Percentiles rank a stretch among this genome's conserved stretches.
These are phyloP conservation scores for Ploettnerulaceae sp. DNA, from an alignment of 2,329 filamentous ascomycete species.

Conservation along the genomic window DNA sequence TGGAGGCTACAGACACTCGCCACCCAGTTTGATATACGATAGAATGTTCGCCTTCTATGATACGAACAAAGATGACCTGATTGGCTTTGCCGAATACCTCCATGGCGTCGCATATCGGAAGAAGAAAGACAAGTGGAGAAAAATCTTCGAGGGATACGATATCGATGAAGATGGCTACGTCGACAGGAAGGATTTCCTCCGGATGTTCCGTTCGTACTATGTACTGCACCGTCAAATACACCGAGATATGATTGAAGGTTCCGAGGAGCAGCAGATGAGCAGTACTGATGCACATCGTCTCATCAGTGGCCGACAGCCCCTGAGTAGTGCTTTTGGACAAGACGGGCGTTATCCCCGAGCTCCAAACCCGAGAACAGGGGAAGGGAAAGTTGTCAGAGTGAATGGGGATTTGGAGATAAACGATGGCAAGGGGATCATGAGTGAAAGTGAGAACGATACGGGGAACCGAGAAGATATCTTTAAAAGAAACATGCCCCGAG, in stretches of 20 bases:
- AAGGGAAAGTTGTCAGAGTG: slow-evolving; percentile 60
- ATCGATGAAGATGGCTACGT: slow-evolving; percentile 84
- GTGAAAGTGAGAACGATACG: slow-evolving; percentile 55
- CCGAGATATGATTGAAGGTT: slow-evolving; percentile 70
- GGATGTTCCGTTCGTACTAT: slow-evolving; percentile 91
- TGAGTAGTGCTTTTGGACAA: slow-evolving; percentile 70
- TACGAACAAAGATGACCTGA: slow-evolving; percentile 79
- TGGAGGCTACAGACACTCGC: slow-evolving; percentile 70
- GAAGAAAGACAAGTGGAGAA: slow-evolving; percentile 62
- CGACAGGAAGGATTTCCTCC: slow-evolving; percentile 78
- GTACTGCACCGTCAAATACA: slow-evolving; percentile 86
- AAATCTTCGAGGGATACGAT: slow-evolving; percentile 86
- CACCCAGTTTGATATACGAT: slow-evolving; percentile 88
- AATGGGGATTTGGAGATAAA: slow-evolving; percentile 62
- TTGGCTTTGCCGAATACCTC: slow-evolving; percentile 89
- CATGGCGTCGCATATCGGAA: slow-evolving; percentile 70
- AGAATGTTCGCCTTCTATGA: slow-evolving; percentile 98
- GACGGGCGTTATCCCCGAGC: slow-evolving; percentile 63
- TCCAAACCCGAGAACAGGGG: slow-evolving; percentile 51
- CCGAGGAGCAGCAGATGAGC: slow-evolving; percentile 73
- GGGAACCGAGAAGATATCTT: slow-evolving; percentile 58
- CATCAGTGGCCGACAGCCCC: slow-evolving; percentile 67
- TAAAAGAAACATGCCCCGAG: slow-evolving; percentile 37
- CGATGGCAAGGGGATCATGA: slow-evolving; percentile 55
- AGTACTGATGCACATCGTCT: slow-evolving; percentile 73